phyloP scores from a whole-genome alignment of 1,284 basidiomycete genomes.

The Apiotrichum montevideense region DNA sequence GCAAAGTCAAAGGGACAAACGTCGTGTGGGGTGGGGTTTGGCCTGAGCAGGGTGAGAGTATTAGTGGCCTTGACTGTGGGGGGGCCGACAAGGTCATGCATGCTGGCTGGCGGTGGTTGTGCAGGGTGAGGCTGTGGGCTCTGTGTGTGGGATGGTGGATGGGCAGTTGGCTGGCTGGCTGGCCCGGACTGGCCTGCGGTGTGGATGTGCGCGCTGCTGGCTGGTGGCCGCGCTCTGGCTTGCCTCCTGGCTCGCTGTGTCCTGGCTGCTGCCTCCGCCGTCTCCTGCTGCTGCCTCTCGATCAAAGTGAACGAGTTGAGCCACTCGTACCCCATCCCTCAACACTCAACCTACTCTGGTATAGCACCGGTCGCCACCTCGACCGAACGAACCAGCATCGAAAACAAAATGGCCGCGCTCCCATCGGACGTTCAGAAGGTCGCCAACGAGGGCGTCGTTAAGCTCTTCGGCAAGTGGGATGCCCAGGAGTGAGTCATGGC shows the following conservation, averaged over 20 bases:
- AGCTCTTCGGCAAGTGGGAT: conserved; percentile 96
- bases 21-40: no score
- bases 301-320: background rate
- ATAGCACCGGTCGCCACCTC: background rate
- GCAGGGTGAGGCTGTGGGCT: no score
- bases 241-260: background rate
- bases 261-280: background rate
- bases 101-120: no score
- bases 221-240: background rate
- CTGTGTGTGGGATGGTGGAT: no score
- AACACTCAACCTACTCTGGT: background rate
- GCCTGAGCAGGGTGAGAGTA: no score
- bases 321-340: background rate
- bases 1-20: no score
- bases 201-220: no score
- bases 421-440: conserved; percentile 79
- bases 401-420: conserved; percentile 52
- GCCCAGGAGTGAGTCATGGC: conserved; percentile 74
- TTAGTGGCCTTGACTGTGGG: no score
- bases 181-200: no score
- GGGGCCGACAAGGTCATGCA: no score
- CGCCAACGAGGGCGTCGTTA: conserved; percentile 65
- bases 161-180: no score
- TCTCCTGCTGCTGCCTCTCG: background rate
- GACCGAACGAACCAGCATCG: conserved; percentile 2